A percentile compares a stretch with the other conserved stretches of the same genome.
These are phyloP conservation scores for Rostrohypoxylon terebratum DNA, from an alignment of 495 filamentous ascomycete genomes.

Conservation along the genomic window DNA sequence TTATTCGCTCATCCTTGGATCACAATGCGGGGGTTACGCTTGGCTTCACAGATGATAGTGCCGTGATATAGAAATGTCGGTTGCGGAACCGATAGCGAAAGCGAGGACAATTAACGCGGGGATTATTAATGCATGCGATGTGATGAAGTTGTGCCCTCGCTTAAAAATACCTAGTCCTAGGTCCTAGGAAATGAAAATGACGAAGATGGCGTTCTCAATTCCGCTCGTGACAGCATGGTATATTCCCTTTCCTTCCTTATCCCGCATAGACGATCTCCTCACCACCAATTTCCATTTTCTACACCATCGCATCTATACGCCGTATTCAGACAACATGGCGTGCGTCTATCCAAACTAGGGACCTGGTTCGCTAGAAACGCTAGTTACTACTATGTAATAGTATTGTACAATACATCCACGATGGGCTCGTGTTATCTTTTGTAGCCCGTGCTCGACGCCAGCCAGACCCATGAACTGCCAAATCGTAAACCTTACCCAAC, in stretches of 20 bases:
- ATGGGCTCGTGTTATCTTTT: conserved; percentile 8
- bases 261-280: conserved; percentile 1
- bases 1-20: background rate
- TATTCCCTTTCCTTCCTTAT: background rate
- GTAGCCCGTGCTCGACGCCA: background rate
- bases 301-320: background rate
- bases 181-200: background rate
- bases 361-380: background rate
- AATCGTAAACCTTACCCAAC: conserved; percentile 1
- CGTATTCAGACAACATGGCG: conserved; percentile 6
- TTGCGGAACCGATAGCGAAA: background rate
- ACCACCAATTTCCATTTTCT: background rate
- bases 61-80: background rate
- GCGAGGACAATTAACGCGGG: background rate
- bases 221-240: conserved; percentile 12
- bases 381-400: too few species aligned
- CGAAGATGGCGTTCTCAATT: background rate
- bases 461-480: background rate
- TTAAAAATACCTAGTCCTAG: background rate
- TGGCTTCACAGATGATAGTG: background rate
- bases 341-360: conserved; percentile 23
- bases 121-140: background rate
- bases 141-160: background rate
- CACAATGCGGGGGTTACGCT: background rate
- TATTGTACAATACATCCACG: too few species aligned